These are phyloP conservation scores for Russula sp. DNA, from an alignment of 768 basidiomycete species.

Conservation along the genomic window DNA sequence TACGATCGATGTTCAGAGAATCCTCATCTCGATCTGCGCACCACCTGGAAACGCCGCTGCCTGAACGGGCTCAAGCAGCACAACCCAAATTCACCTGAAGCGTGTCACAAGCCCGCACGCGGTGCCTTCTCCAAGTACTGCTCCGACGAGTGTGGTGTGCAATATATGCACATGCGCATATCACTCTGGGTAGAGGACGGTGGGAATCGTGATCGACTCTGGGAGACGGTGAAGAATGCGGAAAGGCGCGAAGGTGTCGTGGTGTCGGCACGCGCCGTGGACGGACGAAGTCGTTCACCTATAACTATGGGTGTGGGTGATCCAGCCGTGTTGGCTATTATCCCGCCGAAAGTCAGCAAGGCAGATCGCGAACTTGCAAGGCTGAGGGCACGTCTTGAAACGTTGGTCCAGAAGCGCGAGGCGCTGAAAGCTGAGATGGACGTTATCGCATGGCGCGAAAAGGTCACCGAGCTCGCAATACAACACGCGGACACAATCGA, in stretches of 20 bases:
- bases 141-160: slow-evolving; percentile 79
- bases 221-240: slow-evolving; percentile 67
- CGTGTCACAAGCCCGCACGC: slow-evolving; percentile 76
- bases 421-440: slow-evolving; percentile 63
- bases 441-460: slow-evolving; percentile 61
- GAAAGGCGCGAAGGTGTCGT: slow-evolving; percentile 66
- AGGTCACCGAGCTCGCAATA: slow-evolving; percentile 57
- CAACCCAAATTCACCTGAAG: slow-evolving; percentile 51
- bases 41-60: slow-evolving; percentile 78
- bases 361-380: slow-evolving; percentile 48
- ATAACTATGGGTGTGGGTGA: neutral
- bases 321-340: slow-evolving; percentile 18
- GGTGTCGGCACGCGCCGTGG: slow-evolving; percentile 28
- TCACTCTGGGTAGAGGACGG: slow-evolving; percentile 55
- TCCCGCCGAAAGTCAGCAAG: slow-evolving; percentile 39
- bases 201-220: slow-evolving; percentile 56
- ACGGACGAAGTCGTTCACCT: slow-evolving; percentile 10
- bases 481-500: slow-evolving; percentile 55
- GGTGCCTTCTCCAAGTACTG: slow-evolving; percentile 87
- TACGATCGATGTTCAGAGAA: slow-evolving; percentile 37
- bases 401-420: slow-evolving; percentile 54
- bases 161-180: slow-evolving; percentile 60
- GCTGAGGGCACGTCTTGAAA: slow-evolving; percentile 46
- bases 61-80: slow-evolving; percentile 59
- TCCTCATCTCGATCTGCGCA: slow-evolving; percentile 50